Evolutionary conservation across 305 asterid species (phyloP).

Genomic region (Fraxinus greggii): DNA sequence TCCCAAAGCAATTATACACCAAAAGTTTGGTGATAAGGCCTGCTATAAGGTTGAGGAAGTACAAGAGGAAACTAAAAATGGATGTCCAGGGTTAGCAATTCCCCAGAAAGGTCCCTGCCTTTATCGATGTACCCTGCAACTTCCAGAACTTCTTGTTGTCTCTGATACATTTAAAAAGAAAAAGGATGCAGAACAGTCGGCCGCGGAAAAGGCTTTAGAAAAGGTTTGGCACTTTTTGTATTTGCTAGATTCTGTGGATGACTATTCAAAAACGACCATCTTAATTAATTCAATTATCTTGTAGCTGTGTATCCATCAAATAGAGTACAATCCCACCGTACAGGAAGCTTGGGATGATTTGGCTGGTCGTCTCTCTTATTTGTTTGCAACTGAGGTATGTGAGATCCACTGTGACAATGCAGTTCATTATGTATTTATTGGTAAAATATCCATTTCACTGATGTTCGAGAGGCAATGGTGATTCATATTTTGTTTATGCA

Average conservation of each 20-base stretch:
- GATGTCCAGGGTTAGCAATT: conserved; percentile 70
- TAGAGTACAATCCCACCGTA: conserved; percentile 58
- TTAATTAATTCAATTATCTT: conserved; percentile 18
- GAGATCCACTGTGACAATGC: background rate
- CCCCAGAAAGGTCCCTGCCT: conserved; percentile 65
- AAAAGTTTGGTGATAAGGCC: conserved; percentile 70
- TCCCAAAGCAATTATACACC: conserved; percentile 82
- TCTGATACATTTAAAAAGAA: conserved; percentile 66
- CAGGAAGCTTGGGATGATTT: conserved; percentile 79
- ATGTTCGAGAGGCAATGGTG: background rate
- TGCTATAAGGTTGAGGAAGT: conserved; percentile 81
- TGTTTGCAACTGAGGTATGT: conserved; percentile 77
- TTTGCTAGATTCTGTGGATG: conserved; percentile 16
- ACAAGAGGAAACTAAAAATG: conserved; percentile 47
- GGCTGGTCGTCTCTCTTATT: conserved; percentile 55
- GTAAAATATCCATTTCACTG: background rate
- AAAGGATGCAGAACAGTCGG: conserved; percentile 93
- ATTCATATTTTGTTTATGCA: background rate
- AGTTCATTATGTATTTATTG: background rate
- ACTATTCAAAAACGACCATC: conserved; percentile 15
- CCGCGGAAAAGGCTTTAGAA: conserved; percentile 83
- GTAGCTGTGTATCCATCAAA: conserved; percentile 71
- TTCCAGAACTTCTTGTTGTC: conserved; percentile 66
- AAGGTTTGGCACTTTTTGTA: conserved; percentile 44
- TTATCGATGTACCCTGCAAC: conserved; percentile 71